A percentile compares a stretch with the other conserved stretches of the same genome.
Evolutionary conservation across 148 eudicot genomes (phyloP).

Genomic region (Amaranthus cruentus): DNA sequence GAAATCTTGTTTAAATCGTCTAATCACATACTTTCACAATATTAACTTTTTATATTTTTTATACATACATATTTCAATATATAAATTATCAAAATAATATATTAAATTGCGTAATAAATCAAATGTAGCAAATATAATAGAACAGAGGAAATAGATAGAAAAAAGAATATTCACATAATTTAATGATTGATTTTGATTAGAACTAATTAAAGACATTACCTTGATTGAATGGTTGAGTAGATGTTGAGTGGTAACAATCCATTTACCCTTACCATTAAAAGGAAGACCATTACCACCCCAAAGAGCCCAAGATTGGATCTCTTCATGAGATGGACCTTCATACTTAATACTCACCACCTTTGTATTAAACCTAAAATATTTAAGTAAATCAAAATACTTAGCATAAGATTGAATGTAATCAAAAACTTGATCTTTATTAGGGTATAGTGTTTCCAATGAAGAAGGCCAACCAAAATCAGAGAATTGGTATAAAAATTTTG

Average conservation of each 20-base stretch:
- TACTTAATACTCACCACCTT: constrained; percentile 46
- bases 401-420: constrained; percentile 59
- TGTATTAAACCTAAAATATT: constrained; percentile 35
- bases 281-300: constrained; percentile 60
- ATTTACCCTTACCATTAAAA: constrained; percentile 42
- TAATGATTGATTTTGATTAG: background rate
- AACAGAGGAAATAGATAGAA: no score
- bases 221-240: constrained; percentile 25
- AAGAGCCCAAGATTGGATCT: constrained; percentile 40
- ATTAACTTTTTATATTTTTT: no score
- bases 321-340: constrained; percentile 37
- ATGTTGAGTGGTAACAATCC: constrained; percentile 42
- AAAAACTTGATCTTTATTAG: constrained; percentile 38
- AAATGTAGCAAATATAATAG: background rate
- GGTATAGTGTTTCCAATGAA: constrained; percentile 35
- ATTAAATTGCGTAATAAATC: background rate
- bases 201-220: constrained; percentile 26
- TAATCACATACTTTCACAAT: no score
- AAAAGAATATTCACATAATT: no score
- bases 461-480: constrained; percentile 73
- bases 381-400: constrained; percentile 40
- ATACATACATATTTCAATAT: no score
- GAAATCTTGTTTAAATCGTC: no score
- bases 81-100: no score
- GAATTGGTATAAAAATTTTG: constrained; percentile 49